A percentile compares a stretch with the other conserved stretches of the same genome.
Conservation (phyloP, 495 filamentous ascomycete genomes). For the Aspergillus mulundensis region DNA sequence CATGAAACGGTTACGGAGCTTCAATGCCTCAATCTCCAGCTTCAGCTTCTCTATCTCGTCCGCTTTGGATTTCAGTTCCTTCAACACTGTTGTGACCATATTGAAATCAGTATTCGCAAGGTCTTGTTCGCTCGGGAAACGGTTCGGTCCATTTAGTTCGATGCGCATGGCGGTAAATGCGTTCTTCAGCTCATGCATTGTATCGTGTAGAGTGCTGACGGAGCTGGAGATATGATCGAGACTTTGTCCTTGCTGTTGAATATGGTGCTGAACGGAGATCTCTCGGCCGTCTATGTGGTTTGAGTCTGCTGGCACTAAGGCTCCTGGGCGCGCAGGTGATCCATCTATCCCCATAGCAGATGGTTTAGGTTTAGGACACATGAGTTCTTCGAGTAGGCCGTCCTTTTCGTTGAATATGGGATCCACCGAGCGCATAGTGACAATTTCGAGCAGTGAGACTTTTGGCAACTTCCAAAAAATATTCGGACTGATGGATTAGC, state of each 20-base stretch:
- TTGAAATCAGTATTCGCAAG: slow-evolving; percentile 26
- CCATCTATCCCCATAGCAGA: slow-evolving; percentile 17
- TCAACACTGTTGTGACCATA: slow-evolving; percentile 43
- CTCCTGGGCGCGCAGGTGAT: slow-evolving; percentile 21
- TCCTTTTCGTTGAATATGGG: slow-evolving; percentile 37
- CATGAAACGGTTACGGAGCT: slow-evolving; percentile 37
- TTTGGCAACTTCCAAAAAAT: slow-evolving; percentile 46
- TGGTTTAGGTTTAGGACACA: slow-evolving; percentile 24
- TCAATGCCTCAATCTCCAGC: slow-evolving; percentile 43
- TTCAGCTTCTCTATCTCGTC: slow-evolving; percentile 46
- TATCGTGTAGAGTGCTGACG: slow-evolving; percentile 42
- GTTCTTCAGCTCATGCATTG: slow-evolving; percentile 43
- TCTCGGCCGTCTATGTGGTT: slow-evolving; percentile 7
- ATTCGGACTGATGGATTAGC: slow-evolving; percentile 31
- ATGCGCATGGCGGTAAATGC: slow-evolving; percentile 43
- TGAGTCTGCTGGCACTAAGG: slow-evolving; percentile 27
- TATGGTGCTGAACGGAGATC: slow-evolving; percentile 33
- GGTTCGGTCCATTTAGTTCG: slow-evolving; percentile 34
- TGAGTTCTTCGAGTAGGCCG: slow-evolving; percentile 29
- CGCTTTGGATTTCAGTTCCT: slow-evolving; percentile 42
- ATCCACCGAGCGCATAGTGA: slow-evolving; percentile 44
- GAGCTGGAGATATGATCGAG: slow-evolving; percentile 44
- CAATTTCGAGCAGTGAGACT: slow-evolving; percentile 42
- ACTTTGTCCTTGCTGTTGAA: slow-evolving; percentile 41
- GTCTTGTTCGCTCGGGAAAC: slow-evolving; percentile 17